Evolutionary conservation across 805 yeast species (phyloP).

Genomic region (Starmerella powellii): DNA sequence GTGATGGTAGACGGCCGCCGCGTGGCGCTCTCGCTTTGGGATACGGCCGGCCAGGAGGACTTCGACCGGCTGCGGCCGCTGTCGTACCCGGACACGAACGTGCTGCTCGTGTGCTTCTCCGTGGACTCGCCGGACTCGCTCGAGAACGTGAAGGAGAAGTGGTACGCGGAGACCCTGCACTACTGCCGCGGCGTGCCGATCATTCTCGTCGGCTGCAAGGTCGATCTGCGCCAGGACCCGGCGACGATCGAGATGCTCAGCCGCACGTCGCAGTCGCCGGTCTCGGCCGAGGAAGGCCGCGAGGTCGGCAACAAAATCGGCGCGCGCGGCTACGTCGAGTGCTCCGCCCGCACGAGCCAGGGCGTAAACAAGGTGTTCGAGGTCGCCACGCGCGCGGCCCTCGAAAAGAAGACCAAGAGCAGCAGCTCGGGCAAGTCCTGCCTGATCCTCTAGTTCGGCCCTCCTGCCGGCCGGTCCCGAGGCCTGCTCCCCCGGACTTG

Average conservation of each 20-base stretch:
- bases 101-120: conserved; percentile 81
- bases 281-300: conserved; percentile 70
- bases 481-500: too few species aligned
- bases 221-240: conserved; percentile 75
- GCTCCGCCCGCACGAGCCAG: conserved; percentile 76
- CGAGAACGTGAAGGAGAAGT: conserved; percentile 88
- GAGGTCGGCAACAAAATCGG: conserved; percentile 81
- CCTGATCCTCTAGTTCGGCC: conserved; percentile 12
- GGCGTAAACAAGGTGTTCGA: conserved; percentile 91
- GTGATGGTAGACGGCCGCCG: conserved; percentile 84
- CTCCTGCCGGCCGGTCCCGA: too few species aligned
- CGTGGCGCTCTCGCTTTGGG: conserved; percentile 92
- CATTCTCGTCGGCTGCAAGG: conserved; percentile 83
- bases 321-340: conserved; percentile 75
- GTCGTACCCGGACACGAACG: conserved; percentile 86
- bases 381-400: conserved; percentile 83
- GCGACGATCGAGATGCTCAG: conserved; percentile 62
- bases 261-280: conserved; percentile 69
- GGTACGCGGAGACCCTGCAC: conserved; percentile 88
- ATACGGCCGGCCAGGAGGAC: conserved; percentile 98
- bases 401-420: conserved; percentile 29
- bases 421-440: conserved; percentile 18
- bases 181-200: conserved; percentile 92
- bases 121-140: conserved; percentile 84
- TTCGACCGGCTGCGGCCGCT: conserved; percentile 86